phyloP scores from a whole-genome alignment of 2,329 filamentous ascomycete genomes.

The Lecanicillium sp. region DNA sequence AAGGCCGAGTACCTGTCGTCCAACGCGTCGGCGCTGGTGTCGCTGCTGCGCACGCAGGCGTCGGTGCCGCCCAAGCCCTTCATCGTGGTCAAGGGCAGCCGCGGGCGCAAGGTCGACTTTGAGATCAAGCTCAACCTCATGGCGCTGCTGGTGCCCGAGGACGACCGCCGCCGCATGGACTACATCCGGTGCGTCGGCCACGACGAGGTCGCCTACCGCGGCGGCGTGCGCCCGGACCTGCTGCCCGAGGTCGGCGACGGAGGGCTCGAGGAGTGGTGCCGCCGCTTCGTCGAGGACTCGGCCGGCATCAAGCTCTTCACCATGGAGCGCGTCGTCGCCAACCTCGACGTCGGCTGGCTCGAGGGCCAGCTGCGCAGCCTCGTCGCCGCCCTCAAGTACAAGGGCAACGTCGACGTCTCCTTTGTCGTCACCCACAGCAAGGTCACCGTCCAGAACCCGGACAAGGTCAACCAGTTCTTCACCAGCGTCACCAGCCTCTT shows the following conservation, averaged over 20 bases:
- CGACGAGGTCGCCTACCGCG: conserved; percentile 43
- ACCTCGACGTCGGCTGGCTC: conserved; percentile 47
- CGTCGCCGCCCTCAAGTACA: conserved; percentile 41
- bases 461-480: conserved; percentile 47
- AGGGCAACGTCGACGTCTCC: conserved; percentile 38
- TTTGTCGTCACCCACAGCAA: conserved; percentile 43
- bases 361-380: conserved; percentile 46
- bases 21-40: conserved; percentile 35
- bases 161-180: conserved; percentile 36
- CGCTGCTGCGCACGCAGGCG: conserved; percentile 39
- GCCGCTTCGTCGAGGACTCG: conserved; percentile 37
- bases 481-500: conserved; percentile 44
- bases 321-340: conserved; percentile 44
- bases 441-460: conserved; percentile 42
- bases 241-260: conserved; percentile 35
- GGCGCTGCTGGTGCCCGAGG: conserved; percentile 41
- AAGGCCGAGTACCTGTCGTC: conserved; percentile 40
- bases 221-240: conserved; percentile 32
- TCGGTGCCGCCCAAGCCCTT: conserved; percentile 48
- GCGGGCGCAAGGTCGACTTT: conserved; percentile 40
- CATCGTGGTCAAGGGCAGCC: conserved; percentile 40
- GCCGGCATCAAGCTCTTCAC: conserved; percentile 39
- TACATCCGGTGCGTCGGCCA: conserved; percentile 43
- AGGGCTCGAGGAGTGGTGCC: conserved; percentile 42
- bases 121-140: conserved; percentile 47